These are phyloP conservation scores for Bimuria novae-zelandiae DNA, from an alignment of 2,329 filamentous ascomycete genomes.

Conservation along the genomic window DNA sequence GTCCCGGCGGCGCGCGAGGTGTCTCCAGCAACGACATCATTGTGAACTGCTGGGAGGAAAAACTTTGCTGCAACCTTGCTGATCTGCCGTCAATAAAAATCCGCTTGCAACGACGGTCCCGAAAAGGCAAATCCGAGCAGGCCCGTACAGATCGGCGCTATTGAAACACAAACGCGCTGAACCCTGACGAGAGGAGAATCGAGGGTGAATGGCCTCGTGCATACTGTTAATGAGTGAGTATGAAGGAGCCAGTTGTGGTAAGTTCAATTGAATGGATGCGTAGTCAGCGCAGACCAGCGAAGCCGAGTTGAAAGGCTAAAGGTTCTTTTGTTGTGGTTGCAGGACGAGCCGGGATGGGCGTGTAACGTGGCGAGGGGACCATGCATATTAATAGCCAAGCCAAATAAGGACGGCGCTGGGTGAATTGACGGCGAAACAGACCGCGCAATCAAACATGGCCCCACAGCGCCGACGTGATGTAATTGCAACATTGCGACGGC, in stretches of 20 bases:
- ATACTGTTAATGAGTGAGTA: neutral
- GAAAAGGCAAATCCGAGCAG: neutral
- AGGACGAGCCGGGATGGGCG: neutral
- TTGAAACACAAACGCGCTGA: neutral
- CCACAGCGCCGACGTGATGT: slow-evolving; percentile 4
- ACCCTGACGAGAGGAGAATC: neutral
- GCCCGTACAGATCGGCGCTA: neutral
- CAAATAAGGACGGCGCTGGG: slow-evolving; percentile 6
- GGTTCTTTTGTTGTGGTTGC: neutral
- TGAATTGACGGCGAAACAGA: neutral
- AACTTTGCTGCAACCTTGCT: neutral
- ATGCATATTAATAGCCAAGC: slow-evolving; percentile 16
- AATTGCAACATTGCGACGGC: slow-evolving; percentile 5
- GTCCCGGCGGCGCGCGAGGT: neutral
- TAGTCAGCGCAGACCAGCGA: neutral
- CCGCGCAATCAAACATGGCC: slow-evolving; percentile 12
- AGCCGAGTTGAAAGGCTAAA: neutral
- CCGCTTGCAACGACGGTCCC: neutral
- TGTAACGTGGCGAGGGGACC: slow-evolving; percentile 26
- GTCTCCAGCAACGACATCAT: neutral
- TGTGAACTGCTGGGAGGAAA: neutral
- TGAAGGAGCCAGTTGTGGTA: neutral
- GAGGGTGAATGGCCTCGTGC: neutral
- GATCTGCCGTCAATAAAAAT: neutral
- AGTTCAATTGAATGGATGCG: neutral